Conservation (phyloP, 805 yeast species). For the Metschnikowia arizonensis region DNA sequence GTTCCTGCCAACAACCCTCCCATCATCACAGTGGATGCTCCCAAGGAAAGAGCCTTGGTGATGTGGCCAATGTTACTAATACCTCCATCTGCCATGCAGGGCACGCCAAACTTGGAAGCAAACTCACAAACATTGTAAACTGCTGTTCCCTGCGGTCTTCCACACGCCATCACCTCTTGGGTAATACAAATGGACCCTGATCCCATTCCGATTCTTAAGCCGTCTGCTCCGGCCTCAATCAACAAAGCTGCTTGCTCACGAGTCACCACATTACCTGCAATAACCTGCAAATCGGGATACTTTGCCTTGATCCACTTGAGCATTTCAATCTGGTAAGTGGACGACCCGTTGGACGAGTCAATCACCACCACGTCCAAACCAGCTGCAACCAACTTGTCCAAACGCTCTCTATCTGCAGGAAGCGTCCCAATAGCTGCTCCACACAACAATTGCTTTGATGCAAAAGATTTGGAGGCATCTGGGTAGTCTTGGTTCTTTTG, state of each 20-base stretch:
- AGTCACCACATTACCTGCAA: conserved; percentile 98
- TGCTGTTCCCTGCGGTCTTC: conserved; percentile 99
- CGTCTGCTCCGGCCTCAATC: conserved; percentile 90
- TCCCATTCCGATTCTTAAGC: conserved; percentile 99
- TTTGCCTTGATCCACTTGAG: conserved; percentile 83
- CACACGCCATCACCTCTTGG: conserved; percentile 99
- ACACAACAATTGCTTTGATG: conserved; percentile 92
- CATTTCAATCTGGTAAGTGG: conserved; percentile 91
- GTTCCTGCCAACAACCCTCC: conserved; percentile 99
- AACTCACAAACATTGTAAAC: conserved; percentile 92
- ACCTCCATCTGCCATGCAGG: conserved; percentile 99
- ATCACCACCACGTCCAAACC: conserved; percentile 95
- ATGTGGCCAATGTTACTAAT: conserved; percentile 98
- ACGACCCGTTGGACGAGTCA: conserved; percentile 98
- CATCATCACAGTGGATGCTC: conserved; percentile 98
- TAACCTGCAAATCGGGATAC: conserved; percentile 76
- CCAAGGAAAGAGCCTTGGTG: conserved; percentile 92
- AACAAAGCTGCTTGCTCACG: conserved; percentile 97
- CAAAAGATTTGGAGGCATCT: conserved; percentile 86
- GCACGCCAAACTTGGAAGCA: conserved; percentile 93
- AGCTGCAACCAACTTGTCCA: conserved; percentile 80
- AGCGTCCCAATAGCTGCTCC: conserved; percentile 99
- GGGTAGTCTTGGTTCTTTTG: conserved; percentile 95
- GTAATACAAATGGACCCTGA: conserved; percentile 99
- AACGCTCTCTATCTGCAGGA: conserved; percentile 81